Evolutionary conservation across 257 asterid genomes (phyloP), one percentile per base, ranked within the genome.

Genomic region (Solanum raphanifolium): DNA sequence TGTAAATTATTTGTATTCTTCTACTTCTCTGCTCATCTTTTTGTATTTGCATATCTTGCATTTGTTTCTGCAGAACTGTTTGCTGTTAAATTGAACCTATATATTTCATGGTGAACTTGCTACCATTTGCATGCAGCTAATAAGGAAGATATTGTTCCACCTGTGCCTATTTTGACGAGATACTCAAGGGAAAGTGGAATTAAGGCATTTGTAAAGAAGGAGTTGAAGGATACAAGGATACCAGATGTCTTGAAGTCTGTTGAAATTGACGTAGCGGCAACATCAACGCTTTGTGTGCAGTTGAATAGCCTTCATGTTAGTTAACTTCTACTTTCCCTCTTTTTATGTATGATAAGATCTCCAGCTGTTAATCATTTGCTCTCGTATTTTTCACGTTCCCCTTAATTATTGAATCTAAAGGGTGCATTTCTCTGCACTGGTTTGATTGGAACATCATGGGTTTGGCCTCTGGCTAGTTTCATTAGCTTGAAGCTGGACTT

Each of bases 301-400:
- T 87, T 97, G 88, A 97, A 97, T 87, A 94, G 98, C 83, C 98
- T 97, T 87, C 90, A 93, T 93, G 98, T 97, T 92, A 97, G 99
- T 95, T 91, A 87, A 88, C 58, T 86, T 85, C 81, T 72, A 75
- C 38, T 84, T 87, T 38, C 52, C 87, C 78, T 12, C 68, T 38
- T 65, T 79, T 78, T 79, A 68, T 78, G 65, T 78, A 41, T 8
- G 84, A 78, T 78, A 78, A 41, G 1, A 25, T 78, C 65, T 41
- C 36, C 25, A 78, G 36, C 36, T 41, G 65, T 78, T 78, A 25
- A 78, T 78, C 84, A 78, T 78, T 41, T 78, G 8, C 84, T 78
- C 36, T 27, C 25, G 18, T 74, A 74, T 78, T 38, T 78, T 78
- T 78, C 15, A 27, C 39, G 20, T 43, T 43, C 13, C 85, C 85